phyloP scores from a whole-genome alignment of 2,329 filamentous ascomycete species.

The Apiospora phragmitis region DNA sequence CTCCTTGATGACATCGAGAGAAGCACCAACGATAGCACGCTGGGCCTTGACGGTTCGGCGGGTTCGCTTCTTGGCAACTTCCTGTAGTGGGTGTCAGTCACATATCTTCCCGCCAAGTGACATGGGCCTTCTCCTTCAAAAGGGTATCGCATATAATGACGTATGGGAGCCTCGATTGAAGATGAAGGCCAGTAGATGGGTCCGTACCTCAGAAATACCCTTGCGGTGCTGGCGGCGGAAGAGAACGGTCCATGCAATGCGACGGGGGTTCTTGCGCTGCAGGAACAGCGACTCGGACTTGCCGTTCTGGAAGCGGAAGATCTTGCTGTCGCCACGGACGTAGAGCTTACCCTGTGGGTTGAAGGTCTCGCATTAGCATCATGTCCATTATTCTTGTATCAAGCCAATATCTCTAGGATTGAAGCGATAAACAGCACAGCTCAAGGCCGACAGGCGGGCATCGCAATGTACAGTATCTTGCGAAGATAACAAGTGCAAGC shows the following conservation, averaged over 20 bases:
- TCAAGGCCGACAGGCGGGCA: not conserved
- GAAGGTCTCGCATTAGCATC: slow-evolving; percentile 16
- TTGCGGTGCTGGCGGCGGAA: slow-evolving; percentile 99
- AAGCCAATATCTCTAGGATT: not conserved
- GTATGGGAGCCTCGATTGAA: not conserved
- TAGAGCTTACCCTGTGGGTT: slow-evolving; percentile 90
- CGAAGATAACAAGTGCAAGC: not conserved
- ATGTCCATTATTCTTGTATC: slow-evolving; percentile 23
- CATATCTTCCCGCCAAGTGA: not conserved
- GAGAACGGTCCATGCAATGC: slow-evolving; percentile 97
- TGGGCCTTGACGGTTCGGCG: slow-evolving; percentile 98
- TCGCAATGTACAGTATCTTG: not conserved
- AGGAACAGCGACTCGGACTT: slow-evolving; percentile 99
- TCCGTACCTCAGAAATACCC: slow-evolving; percentile 96
- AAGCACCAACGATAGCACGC: slow-evolving; percentile 98
- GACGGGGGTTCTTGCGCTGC: slow-evolving; percentile 99
- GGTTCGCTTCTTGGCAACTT: slow-evolving; percentile 99
- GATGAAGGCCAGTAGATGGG: not conserved
- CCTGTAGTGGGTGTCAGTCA: slow-evolving; percentile 62
- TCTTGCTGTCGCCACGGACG: slow-evolving; percentile 99
- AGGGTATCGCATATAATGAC: not conserved
- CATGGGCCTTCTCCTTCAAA: not conserved
- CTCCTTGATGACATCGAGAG: slow-evolving; percentile 99
- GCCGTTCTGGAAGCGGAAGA: slow-evolving; percentile 99
- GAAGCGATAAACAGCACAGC: not conserved